Evolutionary conservation across 148 eudicot species (phyloP).

Genomic region (Cornus kousa): DNA sequence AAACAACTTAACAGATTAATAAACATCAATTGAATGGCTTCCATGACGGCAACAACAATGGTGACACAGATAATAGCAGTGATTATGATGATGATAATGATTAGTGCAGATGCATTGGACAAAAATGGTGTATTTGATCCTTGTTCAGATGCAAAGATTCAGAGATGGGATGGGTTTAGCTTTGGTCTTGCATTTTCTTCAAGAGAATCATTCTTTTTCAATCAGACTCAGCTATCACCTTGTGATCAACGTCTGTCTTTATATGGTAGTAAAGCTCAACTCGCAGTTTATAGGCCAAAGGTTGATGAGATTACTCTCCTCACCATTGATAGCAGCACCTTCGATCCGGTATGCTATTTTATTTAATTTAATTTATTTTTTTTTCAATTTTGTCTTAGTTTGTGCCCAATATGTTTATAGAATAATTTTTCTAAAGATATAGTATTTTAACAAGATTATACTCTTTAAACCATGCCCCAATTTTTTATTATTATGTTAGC

Average conservation of each 20-base stretch:
- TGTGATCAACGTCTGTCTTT: constrained; percentile 72
- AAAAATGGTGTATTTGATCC: constrained; percentile 60
- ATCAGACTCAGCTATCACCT: constrained; percentile 75
- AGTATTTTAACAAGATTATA: too few species aligned
- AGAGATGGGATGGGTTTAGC: constrained; percentile 66
- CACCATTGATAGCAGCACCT: constrained; percentile 47
- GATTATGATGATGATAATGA: constrained; percentile 17
- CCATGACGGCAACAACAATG: constrained; percentile 9
- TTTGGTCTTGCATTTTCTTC: constrained; percentile 65
- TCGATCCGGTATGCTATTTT: constrained; percentile 46
- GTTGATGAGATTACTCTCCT: constrained; percentile 80
- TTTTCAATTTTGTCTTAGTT: neutral
- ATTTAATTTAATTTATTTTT: neutral
- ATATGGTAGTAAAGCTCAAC: constrained; percentile 31
- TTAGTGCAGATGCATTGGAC: constrained; percentile 34
- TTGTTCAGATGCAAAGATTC: constrained; percentile 64
- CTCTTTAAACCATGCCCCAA: too few species aligned
- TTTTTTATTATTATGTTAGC: too few species aligned
- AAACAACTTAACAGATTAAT: neutral
- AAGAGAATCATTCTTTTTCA: constrained; percentile 54
- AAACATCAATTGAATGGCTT: neutral
- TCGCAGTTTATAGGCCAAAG: constrained; percentile 74
- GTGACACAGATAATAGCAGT: neutral
- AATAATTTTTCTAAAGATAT: too few species aligned
- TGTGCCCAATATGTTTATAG: neutral